A percentile compares a stretch with the other conserved stretches of the same genome.
Conservation (phyloP, 2,329 filamentous ascomycete genomes). For the Exophiala phaeomuriformis region DNA sequence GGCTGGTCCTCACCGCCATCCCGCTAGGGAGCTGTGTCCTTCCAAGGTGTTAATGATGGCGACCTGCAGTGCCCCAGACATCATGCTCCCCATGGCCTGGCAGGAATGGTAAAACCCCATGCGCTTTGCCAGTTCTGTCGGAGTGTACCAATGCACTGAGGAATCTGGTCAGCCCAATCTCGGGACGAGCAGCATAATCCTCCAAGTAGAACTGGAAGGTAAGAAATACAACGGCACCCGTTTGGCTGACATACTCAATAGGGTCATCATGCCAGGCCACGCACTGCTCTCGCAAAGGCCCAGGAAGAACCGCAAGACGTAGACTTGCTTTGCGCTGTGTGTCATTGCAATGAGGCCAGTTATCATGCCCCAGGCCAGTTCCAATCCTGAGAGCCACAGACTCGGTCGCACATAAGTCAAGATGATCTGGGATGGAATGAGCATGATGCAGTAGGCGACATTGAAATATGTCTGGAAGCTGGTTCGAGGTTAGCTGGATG, state of each 20-base stretch:
- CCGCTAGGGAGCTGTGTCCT: constrained; percentile 22
- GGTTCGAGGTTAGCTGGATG: background rate
- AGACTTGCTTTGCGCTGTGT: constrained; percentile 30
- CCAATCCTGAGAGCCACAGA: constrained; percentile 29
- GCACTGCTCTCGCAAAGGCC: constrained; percentile 33
- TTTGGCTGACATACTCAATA: constrained; percentile 27
- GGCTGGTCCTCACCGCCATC: constrained; percentile 24
- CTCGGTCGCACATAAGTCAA: constrained; percentile 32
- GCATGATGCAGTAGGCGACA: constrained; percentile 36
- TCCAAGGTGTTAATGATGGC: constrained; percentile 30
- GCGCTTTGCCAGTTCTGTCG: constrained; percentile 34
- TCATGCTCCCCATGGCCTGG: constrained; percentile 33
- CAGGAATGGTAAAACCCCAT: constrained; percentile 34
- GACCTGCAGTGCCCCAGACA: constrained; percentile 34
- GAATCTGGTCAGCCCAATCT: background rate
- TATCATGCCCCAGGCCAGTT: constrained; percentile 33
- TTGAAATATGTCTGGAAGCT: constrained; percentile 39
- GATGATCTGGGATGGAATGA: constrained; percentile 36
- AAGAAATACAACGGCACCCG: background rate
- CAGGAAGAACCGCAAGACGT: constrained; percentile 32
- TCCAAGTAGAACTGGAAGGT: background rate
- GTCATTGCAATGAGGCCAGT: constrained; percentile 30
- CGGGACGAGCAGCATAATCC: too few relatives aligned
- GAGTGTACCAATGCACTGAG: constrained; percentile 35
- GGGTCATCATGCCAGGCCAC: constrained; percentile 32